A percentile compares a stretch with the other conserved stretches of the same genome.
These are phyloP conservation scores for Saitozyma sp. DNA, from an alignment of 768 basidiomycete genomes.

Conservation along the genomic window DNA sequence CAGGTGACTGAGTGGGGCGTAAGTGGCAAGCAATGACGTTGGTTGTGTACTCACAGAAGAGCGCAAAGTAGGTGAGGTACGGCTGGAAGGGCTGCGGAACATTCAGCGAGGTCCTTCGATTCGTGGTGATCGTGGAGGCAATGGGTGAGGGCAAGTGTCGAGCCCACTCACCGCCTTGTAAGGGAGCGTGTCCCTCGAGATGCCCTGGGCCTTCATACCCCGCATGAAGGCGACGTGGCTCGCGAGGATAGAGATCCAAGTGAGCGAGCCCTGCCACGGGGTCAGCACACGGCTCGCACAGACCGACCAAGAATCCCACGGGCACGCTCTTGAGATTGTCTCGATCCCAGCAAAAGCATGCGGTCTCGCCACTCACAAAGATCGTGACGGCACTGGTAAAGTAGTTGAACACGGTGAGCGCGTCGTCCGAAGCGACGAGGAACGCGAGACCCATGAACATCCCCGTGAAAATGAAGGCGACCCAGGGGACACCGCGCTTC, in stretches of 20 bases:
- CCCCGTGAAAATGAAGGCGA: slow-evolving; percentile 37
- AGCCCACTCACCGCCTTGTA: slow-evolving; percentile 42
- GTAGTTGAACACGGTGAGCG: slow-evolving; percentile 21
- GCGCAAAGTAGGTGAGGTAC: slow-evolving; percentile 68
- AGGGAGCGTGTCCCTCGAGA: slow-evolving; percentile 58
- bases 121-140: too few relatives aligned
- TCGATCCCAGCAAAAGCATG: too few relatives aligned
- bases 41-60: slow-evolving; percentile 54
- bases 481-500: slow-evolving; percentile 59
- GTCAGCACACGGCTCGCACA: too few relatives aligned
- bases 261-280: slow-evolving; percentile 17
- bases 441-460: slow-evolving; percentile 62
- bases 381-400: slow-evolving; percentile 34
- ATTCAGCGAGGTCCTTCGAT: slow-evolving; percentile 1
- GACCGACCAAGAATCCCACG: too few relatives aligned
- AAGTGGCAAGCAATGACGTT: too few relatives aligned
- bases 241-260: slow-evolving; percentile 43
- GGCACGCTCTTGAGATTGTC: too few relatives aligned
- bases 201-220: slow-evolving; percentile 43
- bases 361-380: slow-evolving; percentile 5
- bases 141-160: not conserved
- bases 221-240: slow-evolving; percentile 39
- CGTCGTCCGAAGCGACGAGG: slow-evolving; percentile 64
- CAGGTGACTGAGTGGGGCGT: slow-evolving; percentile 47
- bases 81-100: slow-evolving; percentile 55